A percentile compares a stretch with the other conserved stretches of the same genome.
phyloP scores from a whole-genome alignment of 139 green algal species.

The Dunaliella sp. region DNA sequence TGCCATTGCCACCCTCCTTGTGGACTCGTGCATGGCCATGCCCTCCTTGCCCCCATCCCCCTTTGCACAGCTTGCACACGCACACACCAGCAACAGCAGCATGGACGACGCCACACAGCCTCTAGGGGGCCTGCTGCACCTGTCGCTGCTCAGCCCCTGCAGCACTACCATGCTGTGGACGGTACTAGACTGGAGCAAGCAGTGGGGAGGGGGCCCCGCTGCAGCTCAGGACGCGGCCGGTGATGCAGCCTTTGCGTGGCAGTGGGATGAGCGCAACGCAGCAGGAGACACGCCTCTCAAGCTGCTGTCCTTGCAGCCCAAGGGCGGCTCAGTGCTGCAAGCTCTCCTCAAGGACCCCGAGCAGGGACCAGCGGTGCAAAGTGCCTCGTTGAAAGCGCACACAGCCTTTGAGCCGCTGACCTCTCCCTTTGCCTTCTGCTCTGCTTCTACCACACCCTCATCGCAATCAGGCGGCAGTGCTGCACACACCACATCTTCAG shows the following conservation, averaged over 20 bases:
- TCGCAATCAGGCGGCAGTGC: too few relatives aligned
- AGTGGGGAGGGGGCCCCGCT: neutral
- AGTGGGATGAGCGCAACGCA: neutral
- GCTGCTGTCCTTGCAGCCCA: neutral
- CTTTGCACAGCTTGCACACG: neutral
- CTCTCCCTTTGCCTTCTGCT: too few relatives aligned
- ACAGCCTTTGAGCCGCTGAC: too few relatives aligned
- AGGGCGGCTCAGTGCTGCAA: neutral
- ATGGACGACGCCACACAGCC: neutral
- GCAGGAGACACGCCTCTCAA: neutral
- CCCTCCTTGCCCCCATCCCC: too few relatives aligned
- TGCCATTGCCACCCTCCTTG: neutral
- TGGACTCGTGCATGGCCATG: neutral
- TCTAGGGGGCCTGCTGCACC: neutral
- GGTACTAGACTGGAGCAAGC: neutral
- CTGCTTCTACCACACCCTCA: neutral
- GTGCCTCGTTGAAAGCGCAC: neutral
- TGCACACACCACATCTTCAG: neutral
- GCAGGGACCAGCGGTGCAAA: neutral
- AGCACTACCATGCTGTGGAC: neutral
- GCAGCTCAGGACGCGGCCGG: too few relatives aligned
- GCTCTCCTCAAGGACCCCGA: neutral
- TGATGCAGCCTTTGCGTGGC: neutral
- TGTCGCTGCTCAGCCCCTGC: neutral
- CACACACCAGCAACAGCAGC: neutral